A percentile compares a stretch with the other conserved stretches of the same genome.
Conservation (phyloP, 129 eudicot species). For the Glebionis coronaria region DNA sequence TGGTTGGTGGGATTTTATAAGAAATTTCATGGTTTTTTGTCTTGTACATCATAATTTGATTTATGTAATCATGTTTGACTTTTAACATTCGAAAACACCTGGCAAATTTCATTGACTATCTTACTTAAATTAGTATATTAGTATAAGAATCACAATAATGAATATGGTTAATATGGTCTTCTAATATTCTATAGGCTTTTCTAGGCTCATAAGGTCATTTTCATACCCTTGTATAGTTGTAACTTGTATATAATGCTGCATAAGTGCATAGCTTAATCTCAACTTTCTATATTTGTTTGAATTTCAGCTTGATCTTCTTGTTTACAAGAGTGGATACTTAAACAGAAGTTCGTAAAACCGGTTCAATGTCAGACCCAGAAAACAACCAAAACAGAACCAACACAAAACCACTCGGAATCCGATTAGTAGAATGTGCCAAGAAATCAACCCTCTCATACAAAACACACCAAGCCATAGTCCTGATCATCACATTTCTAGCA, state of each 20-base stretch:
- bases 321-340: neutral
- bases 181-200: neutral
- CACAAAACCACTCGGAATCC: constrained; percentile 65
- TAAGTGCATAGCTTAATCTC: constrained; percentile 10
- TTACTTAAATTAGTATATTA: neutral
- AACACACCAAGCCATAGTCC: constrained; percentile 71
- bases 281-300: neutral
- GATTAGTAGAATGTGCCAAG: constrained; percentile 44
- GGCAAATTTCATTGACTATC: neutral
- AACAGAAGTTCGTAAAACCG: constrained; percentile 31
- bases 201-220: neutral
- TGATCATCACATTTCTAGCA: constrained; percentile 71
- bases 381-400: constrained; percentile 11
- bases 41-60: neutral
- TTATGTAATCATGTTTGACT: constrained; percentile 4
- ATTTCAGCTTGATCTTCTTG: constrained; percentile 32
- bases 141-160: neutral
- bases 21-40: neutral
- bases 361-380: constrained; percentile 37
- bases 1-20: constrained; percentile 6
- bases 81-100: neutral
- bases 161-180: neutral
- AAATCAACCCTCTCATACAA: constrained; percentile 55
- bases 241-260: neutral
- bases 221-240: neutral